These are phyloP conservation scores for Skeletonema grethae DNA, from an alignment of 108 stramenopile species.

Conservation along the genomic window DNA sequence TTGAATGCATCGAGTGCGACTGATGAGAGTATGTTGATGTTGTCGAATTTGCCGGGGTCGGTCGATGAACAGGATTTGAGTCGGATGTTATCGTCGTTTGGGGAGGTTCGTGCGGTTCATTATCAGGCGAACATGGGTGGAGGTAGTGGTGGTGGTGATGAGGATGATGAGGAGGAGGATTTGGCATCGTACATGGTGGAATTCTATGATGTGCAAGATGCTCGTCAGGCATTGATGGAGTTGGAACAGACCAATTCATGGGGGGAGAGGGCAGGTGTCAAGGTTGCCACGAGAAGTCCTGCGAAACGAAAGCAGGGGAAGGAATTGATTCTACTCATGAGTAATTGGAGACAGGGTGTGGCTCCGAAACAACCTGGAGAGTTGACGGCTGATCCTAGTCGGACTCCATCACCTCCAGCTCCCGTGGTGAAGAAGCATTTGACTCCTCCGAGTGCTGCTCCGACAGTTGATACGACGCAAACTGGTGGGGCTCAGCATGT, in stretches of 20 bases:
- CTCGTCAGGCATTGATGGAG: constrained; percentile 84
- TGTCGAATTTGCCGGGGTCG: constrained; percentile 67
- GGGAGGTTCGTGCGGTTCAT: constrained; percentile 73
- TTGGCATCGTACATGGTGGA: constrained; percentile 72
- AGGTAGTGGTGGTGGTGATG: constrained; percentile 32
- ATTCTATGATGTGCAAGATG: constrained; percentile 89
- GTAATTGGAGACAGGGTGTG: constrained; percentile 72
- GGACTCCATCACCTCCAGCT: constrained; percentile 17
- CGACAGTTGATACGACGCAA: not conserved
- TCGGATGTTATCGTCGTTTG: constrained; percentile 68
- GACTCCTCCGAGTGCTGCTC: not conserved
- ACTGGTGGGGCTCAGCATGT: not conserved
- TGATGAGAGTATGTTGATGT: constrained; percentile 80
- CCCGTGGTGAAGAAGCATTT: not conserved
- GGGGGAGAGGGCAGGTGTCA: constrained; percentile 69
- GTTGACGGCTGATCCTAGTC: not conserved
- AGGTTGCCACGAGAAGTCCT: constrained; percentile 63
- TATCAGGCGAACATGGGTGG: constrained; percentile 38
- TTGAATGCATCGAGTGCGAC: constrained; percentile 77
- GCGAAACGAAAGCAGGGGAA: constrained; percentile 78
- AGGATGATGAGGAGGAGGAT: constrained; percentile 47
- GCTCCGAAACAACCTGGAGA: constrained; percentile 7
- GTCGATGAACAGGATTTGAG: constrained; percentile 65
- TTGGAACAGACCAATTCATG: constrained; percentile 82
- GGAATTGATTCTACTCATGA: constrained; percentile 74